Percentiles rank a stretch among this genome's conserved stretches.
Conservation (phyloP, 2,329 filamentous ascomycete genomes). For the Neonectria magnoliae region DNA sequence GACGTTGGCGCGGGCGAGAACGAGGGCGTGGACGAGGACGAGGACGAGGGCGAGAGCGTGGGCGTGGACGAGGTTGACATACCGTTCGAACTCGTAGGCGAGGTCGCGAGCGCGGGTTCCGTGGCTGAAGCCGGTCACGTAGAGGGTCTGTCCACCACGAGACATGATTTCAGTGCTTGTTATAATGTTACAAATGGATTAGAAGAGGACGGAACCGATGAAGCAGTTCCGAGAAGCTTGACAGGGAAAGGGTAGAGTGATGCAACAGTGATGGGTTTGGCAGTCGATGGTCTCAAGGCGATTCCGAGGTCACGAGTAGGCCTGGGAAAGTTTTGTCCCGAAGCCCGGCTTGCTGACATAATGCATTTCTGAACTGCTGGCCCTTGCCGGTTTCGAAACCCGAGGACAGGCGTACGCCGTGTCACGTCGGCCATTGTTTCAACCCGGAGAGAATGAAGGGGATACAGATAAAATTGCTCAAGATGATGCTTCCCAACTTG, state of each 20-base stretch:
- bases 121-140: constrained; percentile 99
- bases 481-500: not conserved
- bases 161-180: constrained; percentile 71
- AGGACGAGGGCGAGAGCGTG: constrained; percentile 51
- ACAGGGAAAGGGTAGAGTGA: constrained; percentile 31
- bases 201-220: constrained; percentile 35
- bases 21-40: constrained; percentile 49
- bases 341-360: constrained; percentile 39
- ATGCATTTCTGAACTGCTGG: constrained; percentile 12
- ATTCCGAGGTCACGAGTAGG: constrained; percentile 35
- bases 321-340: constrained; percentile 40
- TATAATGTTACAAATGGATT: constrained; percentile 15
- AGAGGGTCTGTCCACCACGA: constrained; percentile 92
- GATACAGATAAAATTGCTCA: not conserved
- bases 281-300: constrained; percentile 31
- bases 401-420: no score
- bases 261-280: constrained; percentile 32
- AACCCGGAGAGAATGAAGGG: not conserved
- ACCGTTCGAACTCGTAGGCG: constrained; percentile 99
- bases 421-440: not conserved
- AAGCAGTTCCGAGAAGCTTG: constrained; percentile 37
- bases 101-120: constrained; percentile 98
- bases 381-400: not conserved
- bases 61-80: constrained; percentile 72
- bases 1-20: constrained; percentile 41